A percentile compares a stretch with the other conserved stretches of the same genome.
These are phyloP conservation scores for Ophiostoma novo-ulmi DNA, from an alignment of 2,329 filamentous ascomycete species.

Conservation along the genomic window DNA sequence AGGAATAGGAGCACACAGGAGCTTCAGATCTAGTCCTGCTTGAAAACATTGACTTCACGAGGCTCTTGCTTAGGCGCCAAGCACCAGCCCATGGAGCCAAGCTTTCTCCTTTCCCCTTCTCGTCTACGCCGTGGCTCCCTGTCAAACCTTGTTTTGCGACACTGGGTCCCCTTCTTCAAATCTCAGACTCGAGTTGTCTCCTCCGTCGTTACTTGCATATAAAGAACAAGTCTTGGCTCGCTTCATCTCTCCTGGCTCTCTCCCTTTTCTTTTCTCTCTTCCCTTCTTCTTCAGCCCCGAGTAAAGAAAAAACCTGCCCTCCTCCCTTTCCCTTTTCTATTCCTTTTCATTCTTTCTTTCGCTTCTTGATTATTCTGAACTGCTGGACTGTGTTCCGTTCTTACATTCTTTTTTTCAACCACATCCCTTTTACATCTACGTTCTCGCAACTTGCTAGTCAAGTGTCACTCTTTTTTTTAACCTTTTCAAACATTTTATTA, in stretches of 20 bases:
- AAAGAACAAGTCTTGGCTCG: constrained; percentile 22
- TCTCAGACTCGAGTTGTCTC: not conserved
- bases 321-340: constrained; percentile 25
- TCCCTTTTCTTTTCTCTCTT: constrained; percentile 13
- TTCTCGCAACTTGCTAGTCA: constrained; percentile 21
- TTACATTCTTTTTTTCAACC: constrained; percentile 25
- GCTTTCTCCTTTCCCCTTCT: constrained; percentile 20
- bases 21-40: not conserved
- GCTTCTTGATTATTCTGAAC: constrained; percentile 44
- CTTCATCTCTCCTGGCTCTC: not conserved
- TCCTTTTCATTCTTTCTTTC: constrained; percentile 29
- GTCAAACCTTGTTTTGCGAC: constrained; percentile 18
- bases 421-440: constrained; percentile 25
- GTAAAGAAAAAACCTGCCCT: constrained; percentile 32
- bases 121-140: not conserved
- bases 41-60: not conserved
- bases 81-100: constrained; percentile 16
- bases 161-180: not conserved
- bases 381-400: constrained; percentile 41
- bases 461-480: constrained; percentile 20
- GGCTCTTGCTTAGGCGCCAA: constrained; percentile 21
- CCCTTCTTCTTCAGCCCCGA: constrained; percentile 17
- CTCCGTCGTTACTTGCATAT: constrained; percentile 19
- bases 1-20: not conserved
- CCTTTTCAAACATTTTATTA: constrained; percentile 19